phyloP scores from a whole-genome alignment of 2,329 filamentous ascomycete genomes.

The Xylaria arbuscula region DNA sequence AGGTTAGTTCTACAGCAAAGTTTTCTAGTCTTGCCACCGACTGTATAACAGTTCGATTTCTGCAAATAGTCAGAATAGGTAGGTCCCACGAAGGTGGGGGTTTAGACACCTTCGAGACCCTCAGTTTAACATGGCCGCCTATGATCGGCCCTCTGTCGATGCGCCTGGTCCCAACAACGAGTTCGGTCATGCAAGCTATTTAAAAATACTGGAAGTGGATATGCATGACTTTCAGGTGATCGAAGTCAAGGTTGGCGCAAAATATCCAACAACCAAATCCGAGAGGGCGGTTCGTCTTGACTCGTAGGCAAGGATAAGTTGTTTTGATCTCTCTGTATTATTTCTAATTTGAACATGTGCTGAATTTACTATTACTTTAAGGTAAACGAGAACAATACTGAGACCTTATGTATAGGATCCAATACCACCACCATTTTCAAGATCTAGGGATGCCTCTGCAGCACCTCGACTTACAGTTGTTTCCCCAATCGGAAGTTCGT shows the following conservation, averaged over 20 bases:
- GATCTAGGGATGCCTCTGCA: neutral
- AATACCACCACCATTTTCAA: neutral
- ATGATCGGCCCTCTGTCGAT: neutral
- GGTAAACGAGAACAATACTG: neutral
- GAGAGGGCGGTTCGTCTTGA: neutral
- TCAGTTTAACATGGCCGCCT: neutral
- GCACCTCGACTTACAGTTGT: neutral
- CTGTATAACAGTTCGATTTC: neutral
- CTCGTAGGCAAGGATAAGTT: neutral
- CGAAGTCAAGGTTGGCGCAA: neutral
- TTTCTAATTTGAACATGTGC: too few species aligned
- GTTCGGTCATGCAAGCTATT: neutral
- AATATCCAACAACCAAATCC: neutral
- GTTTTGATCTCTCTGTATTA: too few species aligned
- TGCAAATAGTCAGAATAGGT: neutral
- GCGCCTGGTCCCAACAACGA: neutral
- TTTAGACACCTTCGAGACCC: neutral
- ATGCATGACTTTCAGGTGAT: neutral
- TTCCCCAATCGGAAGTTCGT: neutral
- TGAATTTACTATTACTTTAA: neutral
- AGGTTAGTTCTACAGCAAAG: neutral
- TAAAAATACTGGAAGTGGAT: neutral
- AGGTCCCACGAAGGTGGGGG: conserved; percentile 1
- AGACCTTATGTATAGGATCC: neutral
- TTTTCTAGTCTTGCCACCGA: neutral